Conservation (phyloP, 2,329 filamentous ascomycete genomes). For the Phialemoniopsis sp. region DNA sequence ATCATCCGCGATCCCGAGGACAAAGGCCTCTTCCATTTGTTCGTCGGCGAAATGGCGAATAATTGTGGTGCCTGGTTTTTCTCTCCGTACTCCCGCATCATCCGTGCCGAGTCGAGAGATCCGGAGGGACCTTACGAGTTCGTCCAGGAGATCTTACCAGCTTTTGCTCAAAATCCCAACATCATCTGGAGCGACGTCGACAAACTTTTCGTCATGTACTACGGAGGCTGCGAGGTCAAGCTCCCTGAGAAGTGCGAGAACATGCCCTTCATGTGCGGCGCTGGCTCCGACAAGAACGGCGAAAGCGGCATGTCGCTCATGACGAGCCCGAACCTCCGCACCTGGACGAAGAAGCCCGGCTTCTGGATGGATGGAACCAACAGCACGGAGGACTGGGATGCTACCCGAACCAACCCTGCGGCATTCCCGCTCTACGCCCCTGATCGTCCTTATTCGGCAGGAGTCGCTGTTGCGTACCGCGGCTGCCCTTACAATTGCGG, state of each 20-base stretch:
- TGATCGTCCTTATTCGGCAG: slow-evolving; percentile 6
- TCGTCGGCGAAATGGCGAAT: background rate
- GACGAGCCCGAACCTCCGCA: background rate
- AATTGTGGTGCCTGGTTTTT: background rate
- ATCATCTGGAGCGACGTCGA: background rate
- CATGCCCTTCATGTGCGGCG: background rate
- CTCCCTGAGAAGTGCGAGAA: background rate
- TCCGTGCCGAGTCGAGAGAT: background rate
- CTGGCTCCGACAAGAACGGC: background rate
- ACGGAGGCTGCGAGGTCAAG: background rate
- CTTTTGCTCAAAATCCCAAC: background rate
- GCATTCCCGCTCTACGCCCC: background rate
- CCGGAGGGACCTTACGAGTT: background rate
- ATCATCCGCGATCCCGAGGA: background rate
- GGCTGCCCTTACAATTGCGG: slow-evolving; percentile 11
- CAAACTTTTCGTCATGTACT: background rate
- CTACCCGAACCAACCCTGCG: background rate
- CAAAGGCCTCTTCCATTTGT: background rate
- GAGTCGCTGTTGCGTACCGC: slow-evolving; percentile 13
- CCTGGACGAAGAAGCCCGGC: background rate
- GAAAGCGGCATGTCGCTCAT: background rate
- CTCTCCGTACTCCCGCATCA: background rate
- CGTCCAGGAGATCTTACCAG: background rate
- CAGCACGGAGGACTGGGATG: background rate
- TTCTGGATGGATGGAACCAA: background rate